Percentiles rank a stretch among this genome's conserved stretches.
Conservation (phyloP, 139 green algal species). For the Micractinium sp. region DNA sequence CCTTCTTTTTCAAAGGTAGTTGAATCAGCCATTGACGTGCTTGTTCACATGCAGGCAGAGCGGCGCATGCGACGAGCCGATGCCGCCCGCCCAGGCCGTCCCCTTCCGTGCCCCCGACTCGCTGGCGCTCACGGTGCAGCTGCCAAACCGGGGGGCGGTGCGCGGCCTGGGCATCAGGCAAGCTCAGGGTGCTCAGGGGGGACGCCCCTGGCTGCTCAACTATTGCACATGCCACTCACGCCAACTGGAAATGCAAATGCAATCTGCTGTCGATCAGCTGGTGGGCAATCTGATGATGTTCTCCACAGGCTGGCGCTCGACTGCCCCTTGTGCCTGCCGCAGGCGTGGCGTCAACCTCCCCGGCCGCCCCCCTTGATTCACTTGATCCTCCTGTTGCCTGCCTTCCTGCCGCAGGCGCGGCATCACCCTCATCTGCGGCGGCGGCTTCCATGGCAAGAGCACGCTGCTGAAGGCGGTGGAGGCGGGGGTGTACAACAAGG, state of each 20-base stretch:
- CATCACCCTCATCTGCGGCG: constrained; percentile 75
- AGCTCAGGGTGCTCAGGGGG: background rate
- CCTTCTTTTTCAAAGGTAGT: background rate
- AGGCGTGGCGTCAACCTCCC: constrained; percentile 62
- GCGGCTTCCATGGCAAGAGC: constrained; percentile 79
- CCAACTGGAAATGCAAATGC: no score
- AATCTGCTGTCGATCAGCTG: no score
- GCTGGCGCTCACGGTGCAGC: constrained; percentile 51
- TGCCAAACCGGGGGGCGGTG: constrained; percentile 63
- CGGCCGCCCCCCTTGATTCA: no score
- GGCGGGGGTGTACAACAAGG: constrained; percentile 75
- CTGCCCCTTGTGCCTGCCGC: no score
- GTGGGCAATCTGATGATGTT: no score
- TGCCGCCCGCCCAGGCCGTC: constrained; percentile 45
- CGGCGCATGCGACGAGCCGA: constrained; percentile 60
- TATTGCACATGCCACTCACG: no score
- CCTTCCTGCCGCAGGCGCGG: no score
- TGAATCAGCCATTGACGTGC: background rate
- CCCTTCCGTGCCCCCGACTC: constrained; percentile 53
- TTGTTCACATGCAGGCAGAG: constrained; percentile 14
- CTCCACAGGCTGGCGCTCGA: no score
- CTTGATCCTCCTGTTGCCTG: no score
- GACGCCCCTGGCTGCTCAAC: background rate
- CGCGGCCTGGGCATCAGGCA: constrained; percentile 65
- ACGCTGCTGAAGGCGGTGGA: constrained; percentile 77